Evolutionary conservation across 371 early-diverging fungal species (phyloP).

Genomic region (Mortierella sp.): DNA sequence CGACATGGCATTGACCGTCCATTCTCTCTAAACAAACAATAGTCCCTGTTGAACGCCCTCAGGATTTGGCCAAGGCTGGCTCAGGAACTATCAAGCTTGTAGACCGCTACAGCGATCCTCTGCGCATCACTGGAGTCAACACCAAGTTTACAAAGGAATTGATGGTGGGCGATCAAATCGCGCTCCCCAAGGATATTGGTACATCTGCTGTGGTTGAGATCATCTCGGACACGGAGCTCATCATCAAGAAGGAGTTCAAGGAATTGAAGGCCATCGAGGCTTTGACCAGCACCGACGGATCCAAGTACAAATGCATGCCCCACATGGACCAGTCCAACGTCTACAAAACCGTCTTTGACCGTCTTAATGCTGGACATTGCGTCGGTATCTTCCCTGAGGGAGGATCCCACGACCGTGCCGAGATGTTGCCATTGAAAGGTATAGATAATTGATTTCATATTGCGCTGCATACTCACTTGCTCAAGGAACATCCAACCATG

Average conservation of each 20-base stretch:
- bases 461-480: slow-evolving; percentile 28
- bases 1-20: not conserved
- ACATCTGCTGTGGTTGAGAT: slow-evolving; percentile 80
- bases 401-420: slow-evolving; percentile 96
- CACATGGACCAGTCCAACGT: slow-evolving; percentile 91
- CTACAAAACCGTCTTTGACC: slow-evolving; percentile 85
- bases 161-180: slow-evolving; percentile 71
- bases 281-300: slow-evolving; percentile 70
- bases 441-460: slow-evolving; percentile 12
- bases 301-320: slow-evolving; percentile 84
- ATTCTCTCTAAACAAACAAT: not conserved
- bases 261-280: slow-evolving; percentile 74
- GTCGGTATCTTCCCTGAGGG: slow-evolving; percentile 99
- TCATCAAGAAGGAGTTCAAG: slow-evolving; percentile 75
- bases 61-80: slow-evolving; percentile 86
- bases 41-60: slow-evolving; percentile 95
- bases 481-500: not conserved
- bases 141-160: slow-evolving; percentile 83
- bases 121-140: slow-evolving; percentile 73
- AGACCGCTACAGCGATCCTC: slow-evolving; percentile 75
- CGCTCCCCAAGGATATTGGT: slow-evolving; percentile 76
- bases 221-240: slow-evolving; percentile 85
- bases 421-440: slow-evolving; percentile 96
- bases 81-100: slow-evolving; percentile 78
- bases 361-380: slow-evolving; percentile 83